Evolutionary conservation across 2,329 filamentous ascomycete species (phyloP).

Genomic region (Alternaria infectoria): DNA sequence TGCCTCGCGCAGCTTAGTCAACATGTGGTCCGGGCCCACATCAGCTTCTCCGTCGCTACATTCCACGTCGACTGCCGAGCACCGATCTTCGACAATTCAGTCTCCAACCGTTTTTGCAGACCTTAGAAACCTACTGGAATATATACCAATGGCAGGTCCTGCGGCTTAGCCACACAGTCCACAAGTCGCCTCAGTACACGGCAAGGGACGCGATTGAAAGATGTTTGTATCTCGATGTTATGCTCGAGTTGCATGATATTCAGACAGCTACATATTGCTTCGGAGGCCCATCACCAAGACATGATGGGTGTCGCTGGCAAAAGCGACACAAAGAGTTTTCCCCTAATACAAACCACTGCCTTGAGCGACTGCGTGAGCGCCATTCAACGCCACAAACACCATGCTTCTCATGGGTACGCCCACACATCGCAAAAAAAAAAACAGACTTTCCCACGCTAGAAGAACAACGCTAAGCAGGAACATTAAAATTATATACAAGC

Average conservation of each 20-base stretch:
- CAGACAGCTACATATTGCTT: constrained; percentile 11
- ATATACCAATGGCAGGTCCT: not conserved
- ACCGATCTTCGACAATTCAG: not conserved
- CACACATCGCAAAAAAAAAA: constrained; percentile 1
- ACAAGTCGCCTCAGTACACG: not conserved
- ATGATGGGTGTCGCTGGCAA: constrained; percentile 1
- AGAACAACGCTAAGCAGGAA: constrained; percentile 23
- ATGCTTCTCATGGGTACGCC: constrained; percentile 6
- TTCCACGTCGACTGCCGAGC: not conserved
- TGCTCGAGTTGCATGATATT: constrained; percentile 16
- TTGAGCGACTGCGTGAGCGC: constrained; percentile 6
- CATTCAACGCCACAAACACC: constrained; percentile 17
- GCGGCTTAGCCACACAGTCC: not conserved
- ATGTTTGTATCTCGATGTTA: constrained; percentile 1
- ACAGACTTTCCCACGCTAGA: constrained; percentile 12
- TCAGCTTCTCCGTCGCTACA: not conserved
- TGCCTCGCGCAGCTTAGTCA: constrained; percentile 11
- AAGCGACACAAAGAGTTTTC: constrained; percentile 1
- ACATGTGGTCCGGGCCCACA: not conserved
- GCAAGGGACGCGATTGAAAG: not conserved
- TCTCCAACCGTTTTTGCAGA: not conserved
- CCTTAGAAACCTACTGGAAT: not conserved
- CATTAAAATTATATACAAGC: constrained; percentile 43
- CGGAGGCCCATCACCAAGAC: not conserved
- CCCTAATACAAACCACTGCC: not conserved